A percentile compares a stretch with the other conserved stretches of the same genome.
These are phyloP conservation scores for Penicillium egyptiacum DNA, from an alignment of 495 filamentous ascomycete species.

Conservation along the genomic window DNA sequence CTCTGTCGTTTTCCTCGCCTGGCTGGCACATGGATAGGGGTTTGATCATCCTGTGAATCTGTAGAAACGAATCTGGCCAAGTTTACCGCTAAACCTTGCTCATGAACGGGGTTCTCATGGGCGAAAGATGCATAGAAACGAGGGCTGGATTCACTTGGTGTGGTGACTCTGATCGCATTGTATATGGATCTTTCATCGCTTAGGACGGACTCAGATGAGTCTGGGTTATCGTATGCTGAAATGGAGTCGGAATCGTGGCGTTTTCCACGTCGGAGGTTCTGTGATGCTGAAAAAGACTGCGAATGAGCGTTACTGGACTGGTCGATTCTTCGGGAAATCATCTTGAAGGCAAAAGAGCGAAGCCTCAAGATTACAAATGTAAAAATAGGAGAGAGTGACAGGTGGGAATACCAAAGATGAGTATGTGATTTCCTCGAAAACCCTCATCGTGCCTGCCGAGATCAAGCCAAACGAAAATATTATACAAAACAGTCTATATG, in stretches of 20 bases:
- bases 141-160: conserved; percentile 19
- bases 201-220: conserved; percentile 36
- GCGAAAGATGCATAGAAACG: conserved; percentile 9
- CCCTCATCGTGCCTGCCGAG: conserved; percentile 27
- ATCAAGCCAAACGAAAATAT: conserved; percentile 19
- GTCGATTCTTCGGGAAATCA: conserved; percentile 4
- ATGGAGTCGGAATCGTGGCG: conserved; percentile 18
- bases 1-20: conserved; percentile 7
- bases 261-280: conserved; percentile 9
- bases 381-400: background rate
- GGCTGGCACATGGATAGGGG: background rate
- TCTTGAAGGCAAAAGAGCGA: conserved; percentile 15
- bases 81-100: conserved; percentile 34
- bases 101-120: conserved; percentile 21
- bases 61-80: conserved; percentile 35
- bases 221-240: conserved; percentile 21
- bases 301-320: conserved; percentile 10
- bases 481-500: conserved; percentile 27
- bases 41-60: conserved; percentile 10
- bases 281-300: conserved; percentile 11
- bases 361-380: background rate
- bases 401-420: background rate
- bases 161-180: conserved; percentile 39
- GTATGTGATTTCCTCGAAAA: conserved; percentile 2
- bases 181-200: conserved; percentile 47